A percentile compares a stretch with the other conserved stretches of the same genome.
phyloP scores from a whole-genome alignment of 1,284 basidiomycete species.

The Rhodotorula sp. region DNA sequence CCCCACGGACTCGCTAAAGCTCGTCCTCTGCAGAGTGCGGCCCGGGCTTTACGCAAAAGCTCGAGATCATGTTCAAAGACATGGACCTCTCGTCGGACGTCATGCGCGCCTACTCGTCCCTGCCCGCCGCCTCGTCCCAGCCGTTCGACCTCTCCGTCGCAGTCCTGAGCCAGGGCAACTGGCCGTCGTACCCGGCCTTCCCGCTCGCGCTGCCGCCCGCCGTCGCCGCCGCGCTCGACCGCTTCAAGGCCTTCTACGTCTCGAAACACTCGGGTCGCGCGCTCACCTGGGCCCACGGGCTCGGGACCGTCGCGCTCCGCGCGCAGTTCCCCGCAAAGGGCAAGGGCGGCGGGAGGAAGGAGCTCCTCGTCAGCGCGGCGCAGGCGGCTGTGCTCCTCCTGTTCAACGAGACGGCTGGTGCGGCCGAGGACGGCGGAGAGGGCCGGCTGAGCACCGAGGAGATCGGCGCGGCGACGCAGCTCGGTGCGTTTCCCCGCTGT shows the following conservation, averaged over 20 bases:
- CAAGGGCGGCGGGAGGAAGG: conserved; percentile 65
- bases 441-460: conserved; percentile 65
- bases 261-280: conserved; percentile 67
- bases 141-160: conserved; percentile 57
- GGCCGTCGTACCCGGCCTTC: conserved; percentile 55
- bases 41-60: conserved; percentile 76
- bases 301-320: conserved; percentile 71
- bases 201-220: conserved; percentile 38
- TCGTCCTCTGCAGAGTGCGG: conserved; percentile 78
- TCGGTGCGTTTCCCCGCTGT: conserved; percentile 62
- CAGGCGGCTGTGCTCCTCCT: conserved; percentile 84
- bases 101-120: conserved; percentile 55
- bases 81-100: conserved; percentile 48
- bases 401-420: conserved; percentile 67
- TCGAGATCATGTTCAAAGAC: conserved; percentile 76
- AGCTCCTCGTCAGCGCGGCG: conserved; percentile 85
- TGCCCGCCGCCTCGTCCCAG: neutral
- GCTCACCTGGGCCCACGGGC: conserved; percentile 77
- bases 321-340: conserved; percentile 60
- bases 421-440: conserved; percentile 1
- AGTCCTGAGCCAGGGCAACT: conserved; percentile 60
- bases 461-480: conserved; percentile 69
- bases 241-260: conserved; percentile 71
- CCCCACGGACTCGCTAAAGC: neutral
- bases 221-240: conserved; percentile 68